Percentiles rank a stretch among this genome's conserved stretches.
These are phyloP conservation scores for Spizellomyces punctatus DNA, from an alignment of 192 early-diverging fungal genomes.

Conservation along the genomic window DNA sequence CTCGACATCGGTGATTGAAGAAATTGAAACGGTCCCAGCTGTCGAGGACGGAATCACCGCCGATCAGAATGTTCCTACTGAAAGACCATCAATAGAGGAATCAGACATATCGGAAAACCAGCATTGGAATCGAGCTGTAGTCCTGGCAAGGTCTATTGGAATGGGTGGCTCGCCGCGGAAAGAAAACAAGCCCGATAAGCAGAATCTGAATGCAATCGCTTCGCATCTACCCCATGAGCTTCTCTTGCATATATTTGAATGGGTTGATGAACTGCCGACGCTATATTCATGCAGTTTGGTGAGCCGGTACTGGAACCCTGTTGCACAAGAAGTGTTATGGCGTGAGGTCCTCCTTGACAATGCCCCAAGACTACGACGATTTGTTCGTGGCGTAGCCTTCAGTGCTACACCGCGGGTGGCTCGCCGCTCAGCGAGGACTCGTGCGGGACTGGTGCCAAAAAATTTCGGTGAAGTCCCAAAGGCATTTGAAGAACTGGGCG, in stretches of 20 bases:
- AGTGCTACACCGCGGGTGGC: slow-evolving; percentile 7
- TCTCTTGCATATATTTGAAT: slow-evolving; percentile 28
- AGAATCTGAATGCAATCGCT: neutral
- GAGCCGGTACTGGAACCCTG: slow-evolving; percentile 21
- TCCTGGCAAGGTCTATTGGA: neutral
- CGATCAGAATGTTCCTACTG: neutral
- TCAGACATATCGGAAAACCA: neutral
- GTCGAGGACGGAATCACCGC: neutral
- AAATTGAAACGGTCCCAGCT: neutral
- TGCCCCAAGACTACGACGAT: slow-evolving; percentile 11
- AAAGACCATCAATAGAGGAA: slow-evolving; percentile 1
- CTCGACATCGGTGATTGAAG: neutral
- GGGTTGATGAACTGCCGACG: slow-evolving; percentile 11
- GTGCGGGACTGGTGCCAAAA: slow-evolving; percentile 9
- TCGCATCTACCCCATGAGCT: slow-evolving; percentile 29
- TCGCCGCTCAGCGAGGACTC: slow-evolving; percentile 4
- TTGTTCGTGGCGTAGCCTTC: slow-evolving; percentile 29
- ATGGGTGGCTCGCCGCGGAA: neutral
- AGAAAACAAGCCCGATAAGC: neutral
- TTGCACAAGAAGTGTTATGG: slow-evolving; percentile 25
- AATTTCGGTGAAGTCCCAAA: slow-evolving; percentile 11
- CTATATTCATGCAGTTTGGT: slow-evolving; percentile 25
- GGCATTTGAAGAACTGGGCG: neutral
- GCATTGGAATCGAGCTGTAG: neutral
- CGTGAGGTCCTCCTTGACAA: slow-evolving; percentile 16